Percentiles rank a stretch among this genome's conserved stretches.
phyloP scores from a whole-genome alignment of 495 filamentous ascomycete species.

The Penicillium waksmanii region DNA sequence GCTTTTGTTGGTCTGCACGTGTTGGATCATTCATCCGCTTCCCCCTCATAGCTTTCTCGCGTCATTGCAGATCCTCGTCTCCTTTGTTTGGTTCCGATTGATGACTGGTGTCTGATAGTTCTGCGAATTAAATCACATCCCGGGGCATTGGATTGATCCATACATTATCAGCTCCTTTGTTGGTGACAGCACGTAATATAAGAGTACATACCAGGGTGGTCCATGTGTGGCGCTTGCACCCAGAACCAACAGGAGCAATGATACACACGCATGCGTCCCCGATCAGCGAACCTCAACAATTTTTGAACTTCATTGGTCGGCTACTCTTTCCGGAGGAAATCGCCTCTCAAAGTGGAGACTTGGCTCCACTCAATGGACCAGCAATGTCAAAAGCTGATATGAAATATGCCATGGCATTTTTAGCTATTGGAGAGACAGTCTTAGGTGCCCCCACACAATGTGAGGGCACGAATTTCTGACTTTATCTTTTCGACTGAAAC shows the following conservation, averaged over 20 bases:
- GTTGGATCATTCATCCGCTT: background rate
- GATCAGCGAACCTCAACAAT: too few relatives aligned
- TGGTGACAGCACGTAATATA: too few relatives aligned
- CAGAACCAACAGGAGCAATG: too few relatives aligned
- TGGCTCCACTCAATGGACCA: background rate
- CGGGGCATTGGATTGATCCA: too few relatives aligned
- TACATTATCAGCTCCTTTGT: too few relatives aligned
- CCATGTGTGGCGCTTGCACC: too few relatives aligned
- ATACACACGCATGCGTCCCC: too few relatives aligned
- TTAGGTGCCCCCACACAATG: too few relatives aligned
- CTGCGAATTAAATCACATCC: too few relatives aligned
- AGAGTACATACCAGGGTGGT: too few relatives aligned
- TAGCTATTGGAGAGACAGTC: background rate
- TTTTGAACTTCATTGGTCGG: background rate
- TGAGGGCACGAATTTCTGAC: too few relatives aligned
- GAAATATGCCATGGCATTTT: background rate
- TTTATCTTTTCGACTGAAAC: background rate
- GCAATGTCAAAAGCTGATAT: background rate
- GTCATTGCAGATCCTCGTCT: background rate
- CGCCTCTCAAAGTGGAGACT: background rate
- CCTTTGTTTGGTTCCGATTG: background rate
- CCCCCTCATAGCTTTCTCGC: background rate
- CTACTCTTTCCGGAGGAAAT: background rate
- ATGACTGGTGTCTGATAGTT: background rate
- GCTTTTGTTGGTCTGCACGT: background rate